These are phyloP conservation scores for Calonectria fujianensis DNA, from an alignment of 2,329 filamentous ascomycete genomes.

Conservation along the genomic window DNA sequence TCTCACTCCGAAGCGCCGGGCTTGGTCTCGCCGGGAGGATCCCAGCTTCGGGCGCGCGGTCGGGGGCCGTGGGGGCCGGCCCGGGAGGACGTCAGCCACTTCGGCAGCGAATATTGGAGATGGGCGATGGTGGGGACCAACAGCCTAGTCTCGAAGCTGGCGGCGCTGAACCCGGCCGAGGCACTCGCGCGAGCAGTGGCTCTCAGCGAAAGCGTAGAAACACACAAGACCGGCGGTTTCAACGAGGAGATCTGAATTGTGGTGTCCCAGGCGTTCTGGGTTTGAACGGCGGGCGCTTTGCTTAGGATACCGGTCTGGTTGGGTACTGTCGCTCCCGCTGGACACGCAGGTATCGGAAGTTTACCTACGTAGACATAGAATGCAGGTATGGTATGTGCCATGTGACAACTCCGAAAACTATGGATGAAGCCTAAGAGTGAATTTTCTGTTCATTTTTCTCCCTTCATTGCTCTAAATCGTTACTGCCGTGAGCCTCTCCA, in stretches of 20 bases:
- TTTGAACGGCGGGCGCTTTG: slow-evolving; percentile 34
- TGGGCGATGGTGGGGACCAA: slow-evolving; percentile 32
- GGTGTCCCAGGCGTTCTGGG: not conserved
- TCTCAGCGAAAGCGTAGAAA: slow-evolving; percentile 65
- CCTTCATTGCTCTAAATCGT: not conserved
- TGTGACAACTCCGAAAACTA: not conserved
- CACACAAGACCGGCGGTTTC: slow-evolving; percentile 66
- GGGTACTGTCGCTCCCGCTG: slow-evolving; percentile 48
- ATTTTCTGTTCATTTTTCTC: not conserved
- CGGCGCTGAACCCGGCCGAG: slow-evolving; percentile 62
- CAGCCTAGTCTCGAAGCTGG: slow-evolving; percentile 66
- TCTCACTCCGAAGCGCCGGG: not conserved
- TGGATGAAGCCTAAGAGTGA: not conserved
- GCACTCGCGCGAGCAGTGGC: slow-evolving; percentile 55
- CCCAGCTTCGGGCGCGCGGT: slow-evolving; percentile 48
- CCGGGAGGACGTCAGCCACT: slow-evolving; percentile 46
- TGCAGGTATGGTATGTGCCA: not conserved
- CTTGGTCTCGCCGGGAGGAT: slow-evolving; percentile 43
- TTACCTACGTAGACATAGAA: slow-evolving; percentile 70
- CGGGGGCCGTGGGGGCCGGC: slow-evolving; percentile 47
- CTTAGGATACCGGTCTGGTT: slow-evolving; percentile 70
- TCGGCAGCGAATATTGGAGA: slow-evolving; percentile 53
- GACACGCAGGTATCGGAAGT: no score
- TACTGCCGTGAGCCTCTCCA: not conserved
- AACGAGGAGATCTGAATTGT: slow-evolving; percentile 28